Base-by-base conservation (phyloP, 805 yeast species). In the Sugiyamaella mastotermitis region DNA sequence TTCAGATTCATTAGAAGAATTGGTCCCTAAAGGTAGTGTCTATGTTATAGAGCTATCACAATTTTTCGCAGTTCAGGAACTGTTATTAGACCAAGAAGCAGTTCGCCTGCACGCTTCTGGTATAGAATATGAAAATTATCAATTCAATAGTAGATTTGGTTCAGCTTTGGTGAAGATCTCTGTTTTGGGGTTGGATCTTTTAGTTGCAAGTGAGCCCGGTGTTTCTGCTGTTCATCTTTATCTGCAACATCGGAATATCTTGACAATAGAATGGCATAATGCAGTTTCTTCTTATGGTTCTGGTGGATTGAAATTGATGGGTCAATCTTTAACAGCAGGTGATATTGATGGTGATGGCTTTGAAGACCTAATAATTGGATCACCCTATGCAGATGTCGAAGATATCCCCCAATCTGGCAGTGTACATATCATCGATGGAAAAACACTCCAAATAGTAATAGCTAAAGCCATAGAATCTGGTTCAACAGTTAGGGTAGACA, bases 131-230 rank as follows among this genome's bases (percentile, higher is more conserved):
- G 30, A 27, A 13, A 14, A 14, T 13, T 42, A 41, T 32, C 47
- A 53, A 15, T 57, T 50, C 37, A 61, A 67, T 4, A 45, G 55
- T 0, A 50, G 65, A 32, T 74, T 71, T 47, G 83, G 83, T 0
- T 49, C 61, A 0, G 47, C 58, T 1, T 43, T 73, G 29, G 55
- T 58, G 0, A 47, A 47, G 1, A 57, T 66, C 43, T 49, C 41
- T 20, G 25, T 34, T 15, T 19, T 62, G 0, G 62, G 53, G 3
- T 24, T 50, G 1, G 61, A 68, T 7, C 62, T 64, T 34, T 52
- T 77, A 5, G 64, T 69, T 0, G 64, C 74, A 3, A 54, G 75
- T 1, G 68, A 71, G 37, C 82, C 83, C 0, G 83, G 83, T 0
- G 28, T 52, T 0, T 72, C 78, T 3, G 43, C 50, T 1, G 34